Evolutionary conservation across 331 rosid genomes (phyloP).

Genomic region (Ulmus americana): DNA sequence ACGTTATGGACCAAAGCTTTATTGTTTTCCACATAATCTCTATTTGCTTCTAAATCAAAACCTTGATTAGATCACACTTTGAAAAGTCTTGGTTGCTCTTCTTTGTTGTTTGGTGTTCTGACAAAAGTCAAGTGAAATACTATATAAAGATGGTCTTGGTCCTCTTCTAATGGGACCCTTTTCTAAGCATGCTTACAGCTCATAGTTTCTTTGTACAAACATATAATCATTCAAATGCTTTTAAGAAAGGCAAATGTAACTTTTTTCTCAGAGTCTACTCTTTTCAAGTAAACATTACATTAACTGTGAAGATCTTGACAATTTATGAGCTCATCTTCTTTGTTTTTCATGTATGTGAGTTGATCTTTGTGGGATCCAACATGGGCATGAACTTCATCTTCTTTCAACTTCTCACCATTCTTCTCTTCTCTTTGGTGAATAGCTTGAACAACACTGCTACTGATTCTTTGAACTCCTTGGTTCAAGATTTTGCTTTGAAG

Average conservation of each 20-base stretch:
- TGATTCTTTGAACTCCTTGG: constrained; percentile 44
- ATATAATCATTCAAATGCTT: constrained; percentile 6
- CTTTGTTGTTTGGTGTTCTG: not conserved
- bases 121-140: constrained; percentile 21
- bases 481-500: constrained; percentile 52
- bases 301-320: not conserved
- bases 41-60: not conserved
- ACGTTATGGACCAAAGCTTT: constrained; percentile 25
- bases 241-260: not conserved
- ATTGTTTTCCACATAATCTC: constrained; percentile 4
- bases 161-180: constrained; percentile 29
- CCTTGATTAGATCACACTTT: not conserved
- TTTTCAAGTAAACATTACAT: not conserved
- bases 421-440: constrained; percentile 35
- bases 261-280: not conserved
- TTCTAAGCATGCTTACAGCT: constrained; percentile 28
- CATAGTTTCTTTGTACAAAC: constrained; percentile 7
- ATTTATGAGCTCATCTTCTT: not conserved
- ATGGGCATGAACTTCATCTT: constrained; percentile 34
- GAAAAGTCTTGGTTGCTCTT: constrained; percentile 2
- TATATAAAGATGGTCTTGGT: constrained; percentile 12
- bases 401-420: constrained; percentile 21
- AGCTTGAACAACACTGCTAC: constrained; percentile 33
- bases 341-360: constrained; percentile 7
- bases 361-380: constrained; percentile 24